phyloP scores from a whole-genome alignment of 805 yeast genomes.

The Metschnikowia vanudenii region DNA sequence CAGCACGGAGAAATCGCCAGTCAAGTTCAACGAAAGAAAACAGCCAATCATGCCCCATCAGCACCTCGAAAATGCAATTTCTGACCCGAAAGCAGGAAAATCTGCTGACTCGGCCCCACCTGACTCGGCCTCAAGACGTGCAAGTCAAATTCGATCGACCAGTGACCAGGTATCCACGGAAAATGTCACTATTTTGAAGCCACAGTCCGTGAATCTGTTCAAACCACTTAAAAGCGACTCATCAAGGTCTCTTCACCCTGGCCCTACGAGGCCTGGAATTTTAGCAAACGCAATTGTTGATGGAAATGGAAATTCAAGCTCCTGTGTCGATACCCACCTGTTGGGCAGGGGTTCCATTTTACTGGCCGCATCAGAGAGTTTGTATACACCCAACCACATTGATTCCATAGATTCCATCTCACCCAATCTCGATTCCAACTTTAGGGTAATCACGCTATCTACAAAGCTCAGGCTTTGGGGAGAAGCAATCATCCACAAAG shows the following conservation, averaged over 20 bases:
- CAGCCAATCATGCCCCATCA: conserved; percentile 37
- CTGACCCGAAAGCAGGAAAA: conserved; percentile 1
- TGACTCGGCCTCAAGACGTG: not conserved
- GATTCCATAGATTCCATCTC: conserved; percentile 4
- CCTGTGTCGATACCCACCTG: not conserved
- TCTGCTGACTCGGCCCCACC: not conserved
- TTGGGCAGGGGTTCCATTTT: not conserved
- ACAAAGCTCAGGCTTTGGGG: conserved; percentile 23
- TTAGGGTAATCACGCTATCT: conserved; percentile 21
- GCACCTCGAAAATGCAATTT: conserved; percentile 29
- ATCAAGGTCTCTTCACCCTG: not conserved
- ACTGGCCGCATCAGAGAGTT: not conserved
- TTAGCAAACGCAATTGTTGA: too few species aligned
- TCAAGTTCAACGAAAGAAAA: conserved; percentile 28
- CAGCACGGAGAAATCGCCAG: conserved; percentile 33
- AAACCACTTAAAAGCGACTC: not conserved
- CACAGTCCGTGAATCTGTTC: not conserved
- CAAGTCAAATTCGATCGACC: not conserved
- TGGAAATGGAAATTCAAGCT: too few species aligned
- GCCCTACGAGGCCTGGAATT: not conserved
- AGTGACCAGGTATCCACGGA: not conserved
- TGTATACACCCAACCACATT: not conserved
- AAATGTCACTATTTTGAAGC: not conserved
- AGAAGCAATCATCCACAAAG: conserved; percentile 18
- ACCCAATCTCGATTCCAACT: conserved; percentile 20